Evolutionary conservation across 2,329 filamentous ascomycete genomes (phyloP).

Genomic region (Diaporthe sp.): DNA sequence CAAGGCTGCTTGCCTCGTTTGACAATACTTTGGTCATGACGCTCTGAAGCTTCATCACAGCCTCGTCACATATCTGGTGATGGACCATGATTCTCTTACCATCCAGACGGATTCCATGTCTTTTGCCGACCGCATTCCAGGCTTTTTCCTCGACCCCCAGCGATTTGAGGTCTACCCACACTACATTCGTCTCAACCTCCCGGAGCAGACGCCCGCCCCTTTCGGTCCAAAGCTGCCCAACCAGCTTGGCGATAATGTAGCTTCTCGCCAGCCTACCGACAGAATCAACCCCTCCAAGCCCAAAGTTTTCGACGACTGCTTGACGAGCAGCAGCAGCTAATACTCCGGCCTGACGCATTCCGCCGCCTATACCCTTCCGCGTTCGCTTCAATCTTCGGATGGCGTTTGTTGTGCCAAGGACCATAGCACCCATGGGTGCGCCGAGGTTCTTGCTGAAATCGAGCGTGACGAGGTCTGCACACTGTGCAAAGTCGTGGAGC

Average conservation of each 20-base stretch:
- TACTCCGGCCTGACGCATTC: conserved; percentile 79
- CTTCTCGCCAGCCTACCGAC: conserved; percentile 70
- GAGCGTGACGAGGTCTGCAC: conserved; percentile 78
- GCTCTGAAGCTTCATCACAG: conserved; percentile 1
- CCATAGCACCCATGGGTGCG: conserved; percentile 82
- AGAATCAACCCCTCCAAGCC: conserved; percentile 50
- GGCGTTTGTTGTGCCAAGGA: conserved; percentile 65
- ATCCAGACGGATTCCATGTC: conserved; percentile 65
- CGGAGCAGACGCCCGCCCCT: conserved; percentile 74
- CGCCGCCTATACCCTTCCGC: conserved; percentile 81
- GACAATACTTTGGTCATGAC: not conserved
- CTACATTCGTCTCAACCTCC: conserved; percentile 85
- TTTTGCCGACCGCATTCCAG: conserved; percentile 64
- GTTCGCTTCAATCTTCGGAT: conserved; percentile 57
- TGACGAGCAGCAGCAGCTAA: conserved; percentile 79
- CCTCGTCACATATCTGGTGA: conserved; percentile 60
- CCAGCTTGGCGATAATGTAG: conserved; percentile 72
- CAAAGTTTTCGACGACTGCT: conserved; percentile 68
- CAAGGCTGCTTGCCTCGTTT: not conserved
- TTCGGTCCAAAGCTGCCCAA: conserved; percentile 76
- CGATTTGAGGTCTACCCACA: conserved; percentile 80
- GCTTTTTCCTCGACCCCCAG: conserved; percentile 65
- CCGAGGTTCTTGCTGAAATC: conserved; percentile 89
- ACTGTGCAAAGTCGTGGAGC: conserved; percentile 70
- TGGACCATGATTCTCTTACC: conserved; percentile 75